A percentile compares a stretch with the other conserved stretches of the same genome.
Conservation (phyloP, 805 yeast species). For the Maudiozyma bulderi region DNA sequence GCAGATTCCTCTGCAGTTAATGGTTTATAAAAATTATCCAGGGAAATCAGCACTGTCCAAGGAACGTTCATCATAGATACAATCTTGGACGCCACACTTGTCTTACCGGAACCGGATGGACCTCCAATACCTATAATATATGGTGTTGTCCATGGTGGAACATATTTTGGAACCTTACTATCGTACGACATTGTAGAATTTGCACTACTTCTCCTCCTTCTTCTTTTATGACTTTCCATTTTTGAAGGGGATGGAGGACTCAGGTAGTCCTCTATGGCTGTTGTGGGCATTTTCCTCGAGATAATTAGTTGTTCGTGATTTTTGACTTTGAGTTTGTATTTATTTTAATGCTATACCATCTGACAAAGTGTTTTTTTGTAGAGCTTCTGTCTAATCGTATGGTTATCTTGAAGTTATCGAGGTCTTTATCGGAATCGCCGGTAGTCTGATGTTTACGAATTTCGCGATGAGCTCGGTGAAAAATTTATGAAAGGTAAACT, state of each 20-base stretch:
- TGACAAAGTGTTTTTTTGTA: too few species aligned
- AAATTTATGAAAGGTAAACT: too few species aligned
- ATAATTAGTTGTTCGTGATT: not conserved
- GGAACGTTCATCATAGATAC: slow-evolving; percentile 76
- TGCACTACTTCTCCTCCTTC: slow-evolving; percentile 4
- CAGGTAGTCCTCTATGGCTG: not conserved
- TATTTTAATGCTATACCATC: not conserved
- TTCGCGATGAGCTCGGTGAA: not conserved
- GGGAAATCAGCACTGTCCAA: slow-evolving; percentile 83
- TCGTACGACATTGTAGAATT: slow-evolving; percentile 10
- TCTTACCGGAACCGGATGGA: slow-evolving; percentile 83
- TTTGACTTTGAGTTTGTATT: not conserved
- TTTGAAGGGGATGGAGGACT: not conserved
- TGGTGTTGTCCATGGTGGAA: slow-evolving; percentile 86
- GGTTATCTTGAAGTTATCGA: too few species aligned
- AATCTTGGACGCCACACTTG: slow-evolving; percentile 78
- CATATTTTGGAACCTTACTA: slow-evolving; percentile 29
- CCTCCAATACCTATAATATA: slow-evolving; percentile 86
- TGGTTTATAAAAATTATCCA: slow-evolving; percentile 87
- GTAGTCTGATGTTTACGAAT: not conserved
- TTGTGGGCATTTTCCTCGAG: not conserved
- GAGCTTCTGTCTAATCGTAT: too few species aligned
- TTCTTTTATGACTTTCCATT: not conserved
- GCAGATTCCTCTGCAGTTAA: slow-evolving; percentile 50
- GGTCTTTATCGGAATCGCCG: too few species aligned